Base-by-base conservation (phyloP, 805 yeast species). In the Wickerhamiella azyma region DNA sequence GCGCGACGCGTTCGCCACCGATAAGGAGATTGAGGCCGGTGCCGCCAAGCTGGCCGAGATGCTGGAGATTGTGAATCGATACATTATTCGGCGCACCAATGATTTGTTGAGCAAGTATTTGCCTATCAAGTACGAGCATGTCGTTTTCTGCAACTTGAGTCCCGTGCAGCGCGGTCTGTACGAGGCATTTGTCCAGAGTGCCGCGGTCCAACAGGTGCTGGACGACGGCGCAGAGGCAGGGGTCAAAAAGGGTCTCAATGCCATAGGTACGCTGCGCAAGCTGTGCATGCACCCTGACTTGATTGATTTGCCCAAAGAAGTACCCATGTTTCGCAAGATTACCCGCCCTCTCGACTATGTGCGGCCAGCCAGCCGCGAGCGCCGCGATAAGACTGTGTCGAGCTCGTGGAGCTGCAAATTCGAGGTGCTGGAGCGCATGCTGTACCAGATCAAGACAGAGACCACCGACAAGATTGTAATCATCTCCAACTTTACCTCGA, bases 41-140 rank as follows among this genome's bases (percentile, higher is more conserved):
- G 84, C 81, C 49, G 60, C 57, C 26, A 86, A 82, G 58, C 67
- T 92, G 43, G 65, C 67, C 17, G 85, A 82, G 53, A 66, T 92
- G 41, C 77, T 89, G 0, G 74, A 69, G 26, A 59, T 86, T 39
- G 98, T 92, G 2, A 82, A 88, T 29, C 81, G 77, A 54, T 89
- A 89, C 61, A 92, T 92, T 60, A 92, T 92, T 49, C 74, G 98
- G 60, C 77, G 98, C 59, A 86, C 97, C 0, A 92, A 92, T 65
- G 98, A 92, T 62, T 84, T 92, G 55, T 68, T 92, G 46, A 81
- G 96, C 26, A 89, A 92, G 63, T 92, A 92, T 59, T 69, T 92
- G 49, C 98, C 98, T 0, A 85, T 94, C 51, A 92, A 92, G 62
- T 88, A 86, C 60, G 98, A 92, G 61, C 94, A 92, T 62, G 97